Evolutionary conservation across 805 yeast species (phyloP), one percentile per base, ranked within the genome.

Genomic region (Tetrapisispora pingtungensis): DNA sequence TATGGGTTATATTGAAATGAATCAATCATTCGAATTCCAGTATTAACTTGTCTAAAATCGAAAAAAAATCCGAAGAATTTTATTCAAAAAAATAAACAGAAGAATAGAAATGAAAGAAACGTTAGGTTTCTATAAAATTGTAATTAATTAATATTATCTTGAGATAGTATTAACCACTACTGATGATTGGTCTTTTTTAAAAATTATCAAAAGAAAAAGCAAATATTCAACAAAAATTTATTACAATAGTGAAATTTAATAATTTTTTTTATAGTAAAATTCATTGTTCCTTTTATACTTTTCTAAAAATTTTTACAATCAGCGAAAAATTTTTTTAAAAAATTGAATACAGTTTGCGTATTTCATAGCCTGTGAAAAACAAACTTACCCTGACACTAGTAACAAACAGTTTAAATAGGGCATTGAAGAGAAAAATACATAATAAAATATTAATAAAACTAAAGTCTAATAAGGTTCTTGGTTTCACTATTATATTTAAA

Each of bases 111-210:
- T 46, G 54, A 56, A 48, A 42, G 54, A 53, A 51, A 51, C 65
- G 33, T 55, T 53, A 59, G 68, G 67, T 64, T 62, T 60, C 67
- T 61, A 62, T 61, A 49, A 32, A 53, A 44, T 45, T 51, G 52
- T 50, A 49, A 50, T 58, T 57, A 62, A 63, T 64, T 63, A 64
- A 64, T 62, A 64, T 61, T 62, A 62, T 62, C 65, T 59, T 61
- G 64, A 64, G 68, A 62, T 61, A 64, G 68, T 62, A 64, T 60
- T 64, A 64, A 62, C 68, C 68, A 62, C 66, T 61, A 64, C 68
- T 64, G 68, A 64, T 62, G 68, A 57, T 60, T 52, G 64, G 56
- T 48, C 42, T 52, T 54, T 58, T 43, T 46, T 51, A 47, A 49
- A 40, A 46, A 43, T 46, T 10, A 49, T 24, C 37, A 49, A 46